Evolutionary conservation across 805 yeast species (phyloP).

Genomic region (Candida taoyuanica): DNA sequence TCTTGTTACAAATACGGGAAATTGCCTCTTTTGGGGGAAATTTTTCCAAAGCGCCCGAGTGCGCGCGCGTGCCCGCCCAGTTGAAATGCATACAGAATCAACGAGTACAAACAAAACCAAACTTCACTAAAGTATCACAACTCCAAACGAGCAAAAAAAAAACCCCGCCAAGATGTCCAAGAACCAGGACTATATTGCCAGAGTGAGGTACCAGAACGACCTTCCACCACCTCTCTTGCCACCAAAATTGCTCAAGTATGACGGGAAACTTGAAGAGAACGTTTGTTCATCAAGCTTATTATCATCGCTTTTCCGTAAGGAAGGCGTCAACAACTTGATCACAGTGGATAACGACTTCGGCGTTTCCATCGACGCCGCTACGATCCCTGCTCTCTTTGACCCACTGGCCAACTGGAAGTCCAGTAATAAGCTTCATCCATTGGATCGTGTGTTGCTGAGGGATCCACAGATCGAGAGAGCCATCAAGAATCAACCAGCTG

Average conservation of each 20-base stretch:
- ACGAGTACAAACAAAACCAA: background rate
- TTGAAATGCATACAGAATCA: background rate
- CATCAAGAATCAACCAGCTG: constrained; percentile 36
- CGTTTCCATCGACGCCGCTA: constrained; percentile 67
- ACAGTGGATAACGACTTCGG: constrained; percentile 62
- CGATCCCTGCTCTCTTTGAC: constrained; percentile 64
- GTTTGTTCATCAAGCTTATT: constrained; percentile 53
- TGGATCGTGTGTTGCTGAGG: constrained; percentile 68
- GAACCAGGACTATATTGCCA: constrained; percentile 76
- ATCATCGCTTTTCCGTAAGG: constrained; percentile 63
- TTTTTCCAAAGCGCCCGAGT: background rate
- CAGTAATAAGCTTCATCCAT: constrained; percentile 51
- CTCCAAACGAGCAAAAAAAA: too few relatives aligned
- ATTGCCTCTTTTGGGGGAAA: constrained; percentile 1
- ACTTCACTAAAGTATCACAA: too few relatives aligned
- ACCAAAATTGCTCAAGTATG: constrained; percentile 70
- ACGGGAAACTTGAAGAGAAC: constrained; percentile 34
- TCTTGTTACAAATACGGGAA: background rate
- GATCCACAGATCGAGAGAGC: constrained; percentile 58
- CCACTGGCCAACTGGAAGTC: constrained; percentile 23
- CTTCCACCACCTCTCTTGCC: constrained; percentile 93
- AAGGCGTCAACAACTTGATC: constrained; percentile 61
- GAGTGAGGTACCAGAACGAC: constrained; percentile 76
- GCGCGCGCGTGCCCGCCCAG: background rate
- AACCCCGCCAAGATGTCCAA: too few relatives aligned